Base-by-base conservation (phyloP, 352 stramenopile species). In the Thraustochytrium striatum region DNA sequence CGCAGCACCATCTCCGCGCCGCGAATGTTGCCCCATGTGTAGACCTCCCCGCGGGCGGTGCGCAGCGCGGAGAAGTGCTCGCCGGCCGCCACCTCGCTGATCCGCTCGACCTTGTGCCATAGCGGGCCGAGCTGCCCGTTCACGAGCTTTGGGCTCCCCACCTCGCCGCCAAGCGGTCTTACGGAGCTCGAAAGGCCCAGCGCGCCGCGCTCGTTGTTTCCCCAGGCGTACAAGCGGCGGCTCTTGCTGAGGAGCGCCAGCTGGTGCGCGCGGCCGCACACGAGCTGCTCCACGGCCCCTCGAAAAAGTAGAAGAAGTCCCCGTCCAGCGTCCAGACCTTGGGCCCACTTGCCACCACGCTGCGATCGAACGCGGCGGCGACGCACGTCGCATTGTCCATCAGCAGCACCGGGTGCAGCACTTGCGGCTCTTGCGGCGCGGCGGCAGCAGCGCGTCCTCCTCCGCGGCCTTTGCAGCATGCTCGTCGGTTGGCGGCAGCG, bases 61-160 rank as follows among this genome's bases (percentile, higher is more conserved):
- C 43, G 41, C 61, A 61, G 19, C 50, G 41, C 65, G 25, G 65
- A 75, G 30, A 41, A 75, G 39, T 39, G n/a, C 16, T 43, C 65
- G 16, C 50, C 65, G 36, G 65, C 65, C 19, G 30, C 43, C 25
- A 75, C 25, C 19, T 61, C 19, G 7, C 28, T 28, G 19, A 75
- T 32, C 8, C 43, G 35, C 36, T 75, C 65, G 25, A 30, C 43
- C 16, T 61, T 72, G 8, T 72, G 7, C 65, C 65, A 75, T 55
- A 75, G 50, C 30, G 65, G 65, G n/a, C 65, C 50, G 0, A 75
- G 32, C 0, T 32, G 44, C 61, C 65, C 50, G 32, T 75, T 75
- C 9, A 75, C 65, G 21, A 75, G 65, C 50, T 75, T 39, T 19
- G 65, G 65, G 3, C 30, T 75, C 43, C 36, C 32, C 13, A 38